phyloP scores from a whole-genome alignment of 2,329 filamentous ascomycete species.

The Neofusicoccum cordaticola region DNA sequence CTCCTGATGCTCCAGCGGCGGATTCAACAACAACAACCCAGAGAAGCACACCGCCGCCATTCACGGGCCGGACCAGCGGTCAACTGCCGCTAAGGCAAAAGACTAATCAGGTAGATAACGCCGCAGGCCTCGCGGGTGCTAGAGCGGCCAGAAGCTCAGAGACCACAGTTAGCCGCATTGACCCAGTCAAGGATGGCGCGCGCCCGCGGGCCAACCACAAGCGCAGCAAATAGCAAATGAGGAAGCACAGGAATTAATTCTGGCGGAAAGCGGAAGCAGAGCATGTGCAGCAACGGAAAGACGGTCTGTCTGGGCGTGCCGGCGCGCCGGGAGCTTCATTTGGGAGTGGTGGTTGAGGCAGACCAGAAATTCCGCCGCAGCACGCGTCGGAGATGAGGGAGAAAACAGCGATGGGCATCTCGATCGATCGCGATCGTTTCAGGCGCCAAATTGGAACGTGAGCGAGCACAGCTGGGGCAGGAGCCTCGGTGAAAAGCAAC shows the following conservation, averaged over 20 bases:
- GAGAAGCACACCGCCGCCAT: conserved; percentile 8
- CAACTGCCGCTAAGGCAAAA: conserved; percentile 8
- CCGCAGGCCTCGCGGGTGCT: background rate
- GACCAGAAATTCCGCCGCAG: background rate
- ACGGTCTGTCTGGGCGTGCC: conserved; percentile 1
- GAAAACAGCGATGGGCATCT: conserved; percentile 7
- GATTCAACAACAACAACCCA: background rate
- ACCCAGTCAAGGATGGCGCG: conserved; percentile 5
- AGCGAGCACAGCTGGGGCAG: background rate
- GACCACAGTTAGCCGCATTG: conserved; percentile 10
- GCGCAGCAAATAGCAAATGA: conserved; percentile 1
- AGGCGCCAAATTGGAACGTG: background rate
- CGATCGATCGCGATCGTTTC: conserved; percentile 11
- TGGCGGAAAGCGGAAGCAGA: conserved; percentile 1
- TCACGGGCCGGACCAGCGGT: conserved; percentile 14
- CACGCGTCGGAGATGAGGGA: conserved; percentile 6
- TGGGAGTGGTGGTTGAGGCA: conserved; percentile 5
- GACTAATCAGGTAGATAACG: conserved; percentile 12
- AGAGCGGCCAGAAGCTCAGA: conserved; percentile 10
- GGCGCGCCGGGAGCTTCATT: conserved; percentile 1
- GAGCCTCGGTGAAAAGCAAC: conserved; percentile 8
- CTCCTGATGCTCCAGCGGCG: background rate
- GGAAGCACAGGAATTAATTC: background rate
- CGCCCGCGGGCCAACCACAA: background rate
- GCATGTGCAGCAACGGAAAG: background rate